Evolutionary conservation across 345 rosid genomes (phyloP), one percentile per base, ranked within the genome.

Genomic region (Populus ilicifolia): DNA sequence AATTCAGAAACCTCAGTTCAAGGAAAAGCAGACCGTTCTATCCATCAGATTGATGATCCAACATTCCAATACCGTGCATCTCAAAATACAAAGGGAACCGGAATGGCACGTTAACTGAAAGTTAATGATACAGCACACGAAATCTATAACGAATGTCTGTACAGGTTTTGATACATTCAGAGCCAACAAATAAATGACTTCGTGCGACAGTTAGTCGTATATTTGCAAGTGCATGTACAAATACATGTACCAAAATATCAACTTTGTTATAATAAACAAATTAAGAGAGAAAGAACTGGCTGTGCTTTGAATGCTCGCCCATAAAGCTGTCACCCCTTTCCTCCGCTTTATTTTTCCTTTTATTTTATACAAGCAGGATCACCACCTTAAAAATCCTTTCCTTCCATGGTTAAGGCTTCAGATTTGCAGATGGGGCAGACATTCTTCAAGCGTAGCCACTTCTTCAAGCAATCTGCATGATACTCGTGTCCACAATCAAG

Each of bases 351-450:
- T 78, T 80, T 52, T 54, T 44, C 11, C 27, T 23, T 27, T 70
- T 59, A 29, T 77, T 69, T 41, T 21, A 44, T 43, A 67, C 35
- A 11, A 48, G 62, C n/a, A 43, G 36, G 44, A 27, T 43, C n/a
- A 41, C 73, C 79, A 50, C 38, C 38, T 44, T 76, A 79, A 65
- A 46, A 74, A 43, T 75, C 69, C 67, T 76, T 74, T 75, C 73
- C 77, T 30, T 64, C 80, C 23, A 48, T 29, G 14, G 11, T 38
- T 84, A 91, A 76, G 71, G 93, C 98, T 86, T 94, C 91, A 4
- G 90, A 85, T 85, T 94, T 94, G 89, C 98, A 94, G 84, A 92
- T 83, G 25, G 98, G 97, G 83, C 97, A 94, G 33, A 88, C 85
- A 67, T 90, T 94, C 90, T 94, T 94, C 77, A 92, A 83, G 8